A percentile compares a stretch with the other conserved stretches of the same genome.
Conservation (phyloP, 129 eudicot species). For the sunflower (Helianthus annuus) region HanXRQr2.0-SUNRISE NC_035436.2:179551391-179551890, state of each 20-base stretch:
- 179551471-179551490: not conserved
- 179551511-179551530: slow-evolving; percentile 6
- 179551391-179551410: not conserved
- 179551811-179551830: not conserved
- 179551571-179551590: not conserved
- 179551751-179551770: slow-evolving; percentile 82
- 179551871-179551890: slow-evolving; percentile 74
- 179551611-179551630: slow-evolving; percentile 12
- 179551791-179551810: not conserved
- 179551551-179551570: not conserved
- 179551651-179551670: slow-evolving; percentile 65
- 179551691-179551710: slow-evolving; percentile 93
- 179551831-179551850: not conserved
- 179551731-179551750: slow-evolving; percentile 83
- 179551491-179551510: not conserved
- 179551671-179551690: slow-evolving; percentile 98
- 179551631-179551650: slow-evolving; percentile 18
- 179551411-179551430: not conserved
- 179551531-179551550: slow-evolving; percentile 4
- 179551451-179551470: not conserved
- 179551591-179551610: not conserved
- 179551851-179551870: slow-evolving; percentile 44
- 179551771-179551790: slow-evolving; percentile 4
- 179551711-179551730: slow-evolving; percentile 91
- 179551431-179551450: not conserved